These are phyloP conservation scores for Nematodospora anomalae DNA, from an alignment of 1,139 yeast genomes.

Conservation along the genomic window DNA sequence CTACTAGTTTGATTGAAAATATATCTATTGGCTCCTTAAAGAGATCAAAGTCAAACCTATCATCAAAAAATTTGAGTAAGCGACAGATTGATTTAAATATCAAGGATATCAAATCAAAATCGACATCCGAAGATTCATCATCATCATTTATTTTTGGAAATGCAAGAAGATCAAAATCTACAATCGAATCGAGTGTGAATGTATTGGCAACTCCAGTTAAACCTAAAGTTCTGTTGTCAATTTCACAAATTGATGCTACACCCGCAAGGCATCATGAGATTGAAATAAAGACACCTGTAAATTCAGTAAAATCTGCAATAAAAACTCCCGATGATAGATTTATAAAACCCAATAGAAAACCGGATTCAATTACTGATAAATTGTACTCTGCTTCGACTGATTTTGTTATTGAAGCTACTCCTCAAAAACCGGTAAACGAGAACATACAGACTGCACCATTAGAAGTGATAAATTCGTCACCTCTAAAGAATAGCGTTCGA, in stretches of 20 bases:
- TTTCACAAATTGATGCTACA: conserved; percentile 31
- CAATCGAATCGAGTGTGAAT: conserved; percentile 15
- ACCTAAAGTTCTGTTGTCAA: conserved; percentile 13
- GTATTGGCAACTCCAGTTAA: conserved; percentile 29
- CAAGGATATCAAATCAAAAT: conserved; percentile 3
- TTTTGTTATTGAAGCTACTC: conserved; percentile 9
- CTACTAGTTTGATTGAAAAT: conserved; percentile 10
- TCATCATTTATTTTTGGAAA: conserved; percentile 29
- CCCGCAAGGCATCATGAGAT: conserved; percentile 17
- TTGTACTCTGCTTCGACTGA: conserved; percentile 1
- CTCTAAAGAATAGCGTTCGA: conserved; percentile 10
- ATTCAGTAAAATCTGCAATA: conserved; percentile 6
- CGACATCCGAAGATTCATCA: background rate
- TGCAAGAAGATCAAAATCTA: conserved; percentile 23
- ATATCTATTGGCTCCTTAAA: conserved; percentile 34
- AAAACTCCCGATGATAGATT: conserved; percentile 8
- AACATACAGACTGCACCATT: conserved; percentile 7
- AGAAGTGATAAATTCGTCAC: conserved; percentile 20
- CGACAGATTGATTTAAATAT: conserved; percentile 47
- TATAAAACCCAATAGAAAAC: conserved; percentile 5
- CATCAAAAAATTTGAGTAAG: conserved; percentile 42
- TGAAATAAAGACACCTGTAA: conserved; percentile 3
- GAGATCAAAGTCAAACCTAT: conserved; percentile 45
- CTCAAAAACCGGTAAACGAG: conserved; percentile 2
- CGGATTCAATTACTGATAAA: conserved; percentile 6